These are phyloP conservation scores for Curvularia hawaiiensis DNA, from an alignment of 2,329 filamentous ascomycete genomes.

Conservation along the genomic window DNA sequence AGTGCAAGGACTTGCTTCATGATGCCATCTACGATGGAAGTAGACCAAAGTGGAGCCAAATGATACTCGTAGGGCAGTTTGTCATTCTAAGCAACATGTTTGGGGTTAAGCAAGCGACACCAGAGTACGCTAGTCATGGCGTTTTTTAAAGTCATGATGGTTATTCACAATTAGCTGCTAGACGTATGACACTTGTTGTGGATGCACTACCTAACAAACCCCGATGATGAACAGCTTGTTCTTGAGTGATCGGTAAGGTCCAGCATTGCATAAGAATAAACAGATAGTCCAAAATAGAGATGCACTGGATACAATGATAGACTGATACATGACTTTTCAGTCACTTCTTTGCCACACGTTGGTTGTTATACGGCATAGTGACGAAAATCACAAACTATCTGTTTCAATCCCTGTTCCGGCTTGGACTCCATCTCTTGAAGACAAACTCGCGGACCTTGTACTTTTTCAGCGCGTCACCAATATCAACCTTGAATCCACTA, in stretches of 20 bases:
- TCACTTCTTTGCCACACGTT: not conserved
- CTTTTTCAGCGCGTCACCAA: slow-evolving; percentile 66
- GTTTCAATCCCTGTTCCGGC: slow-evolving; percentile 69
- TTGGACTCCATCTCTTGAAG: slow-evolving; percentile 82
- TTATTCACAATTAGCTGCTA: not conserved
- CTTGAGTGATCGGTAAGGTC: not conserved
- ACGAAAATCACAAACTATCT: not conserved
- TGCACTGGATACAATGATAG: not conserved
- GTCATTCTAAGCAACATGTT: slow-evolving; percentile 21
- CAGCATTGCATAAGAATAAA: not conserved
- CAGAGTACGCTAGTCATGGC: slow-evolving; percentile 1
- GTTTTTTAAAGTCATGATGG: not conserved
- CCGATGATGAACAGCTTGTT: not conserved
- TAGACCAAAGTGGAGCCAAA: slow-evolving; percentile 21
- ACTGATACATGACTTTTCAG: not conserved
- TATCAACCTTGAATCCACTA: slow-evolving; percentile 53
- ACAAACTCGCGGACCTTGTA: slow-evolving; percentile 83
- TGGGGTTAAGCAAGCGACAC: slow-evolving; percentile 15
- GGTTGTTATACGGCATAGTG: not conserved
- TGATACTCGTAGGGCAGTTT: slow-evolving; percentile 26
- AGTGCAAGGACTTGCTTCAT: slow-evolving; percentile 17
- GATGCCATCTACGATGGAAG: slow-evolving; percentile 20
- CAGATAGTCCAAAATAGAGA: not conserved
- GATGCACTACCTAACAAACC: not conserved
- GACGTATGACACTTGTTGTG: not conserved